Conservation (phyloP, 257 asterid species). For the Scutellaria galericulata region DNA sequence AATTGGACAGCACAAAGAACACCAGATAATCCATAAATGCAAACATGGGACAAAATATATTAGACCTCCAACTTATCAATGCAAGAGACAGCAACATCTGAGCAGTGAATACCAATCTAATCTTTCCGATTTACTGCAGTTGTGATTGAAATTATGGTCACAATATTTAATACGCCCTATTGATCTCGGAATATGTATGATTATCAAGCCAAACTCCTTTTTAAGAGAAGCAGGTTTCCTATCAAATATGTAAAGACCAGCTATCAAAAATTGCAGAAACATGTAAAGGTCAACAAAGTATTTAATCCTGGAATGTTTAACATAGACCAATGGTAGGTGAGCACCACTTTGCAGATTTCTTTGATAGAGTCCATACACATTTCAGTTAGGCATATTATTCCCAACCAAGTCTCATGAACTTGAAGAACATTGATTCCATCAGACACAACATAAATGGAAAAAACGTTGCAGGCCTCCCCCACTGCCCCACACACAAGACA, state of each 20-base stretch:
- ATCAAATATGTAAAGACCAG: neutral
- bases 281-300: neutral
- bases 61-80: constrained; percentile 26
- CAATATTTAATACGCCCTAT: constrained; percentile 5
- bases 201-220: constrained; percentile 15
- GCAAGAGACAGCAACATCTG: constrained; percentile 27
- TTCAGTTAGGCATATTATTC: too few relatives aligned
- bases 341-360: too few relatives aligned
- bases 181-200: constrained; percentile 11
- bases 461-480: too few relatives aligned
- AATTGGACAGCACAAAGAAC: constrained; percentile 26
- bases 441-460: too few relatives aligned
- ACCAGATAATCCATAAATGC: constrained; percentile 20
- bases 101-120: constrained; percentile 22
- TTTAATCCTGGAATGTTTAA: neutral
- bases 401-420: too few relatives aligned
- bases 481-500: too few relatives aligned
- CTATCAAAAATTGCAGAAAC: neutral
- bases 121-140: constrained; percentile 10
- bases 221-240: constrained; percentile 23
- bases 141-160: constrained; percentile 1
- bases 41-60: neutral
- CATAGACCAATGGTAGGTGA: too few relatives aligned
- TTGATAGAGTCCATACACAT: too few relatives aligned
- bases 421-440: too few relatives aligned